Evolutionary conservation across 2,329 filamentous ascomycete genomes (phyloP).

Genomic region (Xylaria sp.): DNA sequence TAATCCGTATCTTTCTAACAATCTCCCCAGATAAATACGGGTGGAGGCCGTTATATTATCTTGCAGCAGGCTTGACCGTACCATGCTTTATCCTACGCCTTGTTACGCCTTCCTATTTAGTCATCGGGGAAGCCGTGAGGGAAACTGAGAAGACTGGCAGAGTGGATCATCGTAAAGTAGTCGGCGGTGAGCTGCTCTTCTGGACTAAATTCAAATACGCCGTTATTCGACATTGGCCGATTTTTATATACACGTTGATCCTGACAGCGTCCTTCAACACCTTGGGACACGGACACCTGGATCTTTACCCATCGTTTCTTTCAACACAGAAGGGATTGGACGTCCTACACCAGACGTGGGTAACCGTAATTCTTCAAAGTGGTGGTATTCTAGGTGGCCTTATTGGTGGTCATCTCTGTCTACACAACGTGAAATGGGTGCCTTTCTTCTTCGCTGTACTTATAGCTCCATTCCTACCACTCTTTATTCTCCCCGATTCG

Average conservation of each 20-base stretch:
- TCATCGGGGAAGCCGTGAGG: background rate
- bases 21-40: background rate
- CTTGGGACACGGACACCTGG: background rate
- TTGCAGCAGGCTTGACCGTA: background rate
- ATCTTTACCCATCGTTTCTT: background rate
- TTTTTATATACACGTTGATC: background rate
- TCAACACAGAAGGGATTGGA: background rate
- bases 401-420: background rate
- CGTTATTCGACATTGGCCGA: background rate
- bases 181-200: background rate
- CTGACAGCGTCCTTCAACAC: background rate
- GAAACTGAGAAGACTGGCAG: background rate
- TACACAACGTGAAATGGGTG: background rate
- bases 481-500: background rate
- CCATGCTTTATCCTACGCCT: background rate
- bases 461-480: background rate
- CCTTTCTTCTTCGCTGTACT: background rate
- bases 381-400: background rate
- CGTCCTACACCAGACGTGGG: background rate
- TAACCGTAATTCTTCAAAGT: background rate
- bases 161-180: background rate
- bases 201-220: background rate
- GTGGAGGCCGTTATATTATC: background rate
- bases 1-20: background rate
- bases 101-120: background rate